Evolutionary conservation across 1,284 basidiomycete genomes (phyloP).

Genomic region (Ustilago bromivora): DNA sequence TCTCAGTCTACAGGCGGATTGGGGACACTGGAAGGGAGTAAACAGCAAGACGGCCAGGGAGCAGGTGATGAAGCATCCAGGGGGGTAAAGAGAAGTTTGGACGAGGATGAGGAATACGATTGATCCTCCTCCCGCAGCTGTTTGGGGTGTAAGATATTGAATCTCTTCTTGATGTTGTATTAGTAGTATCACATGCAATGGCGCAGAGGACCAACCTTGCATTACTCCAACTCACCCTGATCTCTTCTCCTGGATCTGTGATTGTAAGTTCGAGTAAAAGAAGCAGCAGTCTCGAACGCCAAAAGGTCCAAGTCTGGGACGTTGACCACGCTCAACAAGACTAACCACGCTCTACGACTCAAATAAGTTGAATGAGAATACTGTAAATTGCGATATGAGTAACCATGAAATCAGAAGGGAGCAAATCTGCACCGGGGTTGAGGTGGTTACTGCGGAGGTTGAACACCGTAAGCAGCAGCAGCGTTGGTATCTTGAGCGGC

Average conservation of each 20-base stretch:
- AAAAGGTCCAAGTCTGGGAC: too few species aligned
- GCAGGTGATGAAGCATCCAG: slow-evolving; percentile 11
- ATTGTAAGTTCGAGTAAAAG: too few species aligned
- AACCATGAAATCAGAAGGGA: too few species aligned
- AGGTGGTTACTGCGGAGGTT: background rate
- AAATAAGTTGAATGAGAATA: too few species aligned
- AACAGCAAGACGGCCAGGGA: background rate
- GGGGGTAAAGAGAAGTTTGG: slow-evolving; percentile 62
- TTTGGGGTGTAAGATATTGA: background rate
- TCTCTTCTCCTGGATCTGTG: too few species aligned
- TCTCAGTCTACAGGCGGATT: background rate
- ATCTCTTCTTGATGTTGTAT: background rate
- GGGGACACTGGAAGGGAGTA: background rate
- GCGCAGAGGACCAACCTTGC: background rate
- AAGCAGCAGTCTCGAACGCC: too few species aligned
- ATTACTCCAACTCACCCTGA: too few species aligned
- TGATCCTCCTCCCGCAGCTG: slow-evolving; percentile 17
- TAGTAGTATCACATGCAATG: background rate
- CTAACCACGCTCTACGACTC: too few species aligned
- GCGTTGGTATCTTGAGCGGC: slow-evolving; percentile 39
- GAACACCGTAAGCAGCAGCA: slow-evolving; percentile 20
- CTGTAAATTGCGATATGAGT: background rate
- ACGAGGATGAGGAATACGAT: slow-evolving; percentile 69
- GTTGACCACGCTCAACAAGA: too few species aligned
- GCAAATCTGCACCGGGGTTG: too few species aligned